phyloP scores from a whole-genome alignment of 1,139 yeast species.

The Candida gigantensis region DNA sequence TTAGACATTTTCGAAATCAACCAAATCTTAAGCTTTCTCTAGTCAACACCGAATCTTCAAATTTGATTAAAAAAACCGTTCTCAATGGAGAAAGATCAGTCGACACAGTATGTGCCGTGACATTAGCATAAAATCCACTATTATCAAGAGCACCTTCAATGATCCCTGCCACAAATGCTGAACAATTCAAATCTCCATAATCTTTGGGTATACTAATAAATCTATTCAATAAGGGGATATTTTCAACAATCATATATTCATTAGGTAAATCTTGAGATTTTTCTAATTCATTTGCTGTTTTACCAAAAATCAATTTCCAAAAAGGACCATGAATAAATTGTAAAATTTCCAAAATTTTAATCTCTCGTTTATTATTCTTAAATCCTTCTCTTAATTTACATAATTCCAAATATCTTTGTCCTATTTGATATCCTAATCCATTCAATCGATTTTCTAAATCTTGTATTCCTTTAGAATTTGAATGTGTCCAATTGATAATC shows the following conservation, averaged over 20 bases:
- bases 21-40: constrained; percentile 45
- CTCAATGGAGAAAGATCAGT: constrained; percentile 62
- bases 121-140: constrained; percentile 77
- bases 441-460: constrained; percentile 78
- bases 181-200: constrained; percentile 75
- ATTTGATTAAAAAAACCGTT: constrained; percentile 83
- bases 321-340: constrained; percentile 82
- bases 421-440: constrained; percentile 71
- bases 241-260: constrained; percentile 87
- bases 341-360: constrained; percentile 70
- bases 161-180: constrained; percentile 88
- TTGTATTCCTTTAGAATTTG: constrained; percentile 66
- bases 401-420: constrained; percentile 46
- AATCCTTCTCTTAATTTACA: constrained; percentile 54
- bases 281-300: constrained; percentile 83
- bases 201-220: constrained; percentile 82
- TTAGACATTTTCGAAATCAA: too few species aligned
- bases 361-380: constrained; percentile 69
- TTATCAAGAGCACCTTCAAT: constrained; percentile 87
- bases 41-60: constrained; percentile 58
- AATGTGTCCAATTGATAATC: constrained; percentile 66
- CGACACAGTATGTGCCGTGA: constrained; percentile 86
- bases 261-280: constrained; percentile 78
- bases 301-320: constrained; percentile 84
- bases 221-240: constrained; percentile 72